phyloP scores from a whole-genome alignment of 345 rosid species.

The Mallotus nudiflorus region DNA sequence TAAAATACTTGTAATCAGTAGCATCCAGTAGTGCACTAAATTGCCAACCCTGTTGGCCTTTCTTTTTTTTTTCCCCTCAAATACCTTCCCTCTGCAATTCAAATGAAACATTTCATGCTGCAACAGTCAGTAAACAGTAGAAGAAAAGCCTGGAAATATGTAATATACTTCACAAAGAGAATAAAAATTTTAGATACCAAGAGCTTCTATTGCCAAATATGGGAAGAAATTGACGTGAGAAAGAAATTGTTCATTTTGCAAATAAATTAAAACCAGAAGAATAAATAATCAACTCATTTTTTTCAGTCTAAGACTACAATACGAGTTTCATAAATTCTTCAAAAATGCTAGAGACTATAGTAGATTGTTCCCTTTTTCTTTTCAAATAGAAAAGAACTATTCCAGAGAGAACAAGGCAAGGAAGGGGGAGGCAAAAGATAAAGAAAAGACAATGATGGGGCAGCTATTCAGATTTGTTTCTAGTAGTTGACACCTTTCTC shows the following conservation, averaged over 20 bases:
- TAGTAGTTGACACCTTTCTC: constrained; percentile 49
- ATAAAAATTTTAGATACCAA: background rate
- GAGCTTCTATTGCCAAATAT: background rate
- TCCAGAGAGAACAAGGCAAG: background rate
- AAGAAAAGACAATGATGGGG: background rate
- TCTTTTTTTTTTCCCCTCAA: no score
- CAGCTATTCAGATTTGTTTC: constrained; percentile 57
- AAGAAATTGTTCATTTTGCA: background rate
- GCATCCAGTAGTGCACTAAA: background rate
- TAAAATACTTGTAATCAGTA: background rate
- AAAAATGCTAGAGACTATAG: constrained; percentile 26
- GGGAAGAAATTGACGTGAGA: background rate
- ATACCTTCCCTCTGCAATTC: background rate
- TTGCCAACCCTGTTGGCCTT: no score
- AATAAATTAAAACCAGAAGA: constrained; percentile 1
- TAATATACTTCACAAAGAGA: no score
- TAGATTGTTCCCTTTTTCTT: background rate
- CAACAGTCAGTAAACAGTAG: background rate
- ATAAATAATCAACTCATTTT: constrained; percentile 10
- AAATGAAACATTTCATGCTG: background rate
- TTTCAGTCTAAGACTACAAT: constrained; percentile 11
- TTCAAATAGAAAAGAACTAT: background rate
- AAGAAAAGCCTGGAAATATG: no score
- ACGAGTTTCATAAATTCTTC: constrained; percentile 19
- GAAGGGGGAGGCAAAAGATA: no score